These are phyloP conservation scores for Fraxinus cuspidata DNA, from an alignment of 257 asterid genomes.

Conservation along the genomic window DNA sequence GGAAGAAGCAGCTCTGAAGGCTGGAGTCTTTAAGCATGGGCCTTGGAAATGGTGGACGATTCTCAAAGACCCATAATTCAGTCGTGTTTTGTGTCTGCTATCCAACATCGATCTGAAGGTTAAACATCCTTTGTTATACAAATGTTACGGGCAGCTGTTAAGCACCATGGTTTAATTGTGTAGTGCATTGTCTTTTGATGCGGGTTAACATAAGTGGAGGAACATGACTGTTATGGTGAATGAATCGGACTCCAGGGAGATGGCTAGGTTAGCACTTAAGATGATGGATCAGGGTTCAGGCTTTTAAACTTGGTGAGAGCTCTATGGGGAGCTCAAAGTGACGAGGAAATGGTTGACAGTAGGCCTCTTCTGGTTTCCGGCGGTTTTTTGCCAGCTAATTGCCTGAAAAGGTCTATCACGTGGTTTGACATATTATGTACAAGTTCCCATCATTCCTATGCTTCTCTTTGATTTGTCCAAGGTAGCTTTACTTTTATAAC, in stretches of 20 bases:
- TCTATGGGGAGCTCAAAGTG: slow-evolving; percentile 41
- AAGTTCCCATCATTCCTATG: not conserved
- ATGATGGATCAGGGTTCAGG: slow-evolving; percentile 41
- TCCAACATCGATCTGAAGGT: slow-evolving; percentile 80
- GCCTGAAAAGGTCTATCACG: slow-evolving; percentile 54
- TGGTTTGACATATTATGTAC: slow-evolving; percentile 41
- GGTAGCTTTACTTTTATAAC: not conserved
- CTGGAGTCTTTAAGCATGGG: no score
- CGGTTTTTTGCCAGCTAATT: slow-evolving; percentile 56
- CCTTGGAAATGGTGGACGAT: slow-evolving; percentile 83
- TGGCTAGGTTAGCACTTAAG: slow-evolving; percentile 49
- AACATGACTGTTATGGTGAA: slow-evolving; percentile 69
- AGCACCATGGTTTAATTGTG: slow-evolving; percentile 4
- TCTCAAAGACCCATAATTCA: slow-evolving; percentile 70
- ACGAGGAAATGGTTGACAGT: slow-evolving; percentile 52
- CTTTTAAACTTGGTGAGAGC: slow-evolving; percentile 43
- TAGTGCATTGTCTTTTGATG: slow-evolving; percentile 8
- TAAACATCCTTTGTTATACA: slow-evolving; percentile 4
- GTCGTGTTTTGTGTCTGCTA: slow-evolving; percentile 40
- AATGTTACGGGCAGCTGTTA: not conserved
- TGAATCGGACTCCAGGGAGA: slow-evolving; percentile 62
- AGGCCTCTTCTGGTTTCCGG: slow-evolving; percentile 44
- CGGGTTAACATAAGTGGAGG: slow-evolving; percentile 74
- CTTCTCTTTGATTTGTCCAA: not conserved
- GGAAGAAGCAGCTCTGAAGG: no score